Percentiles rank a stretch among this genome's conserved stretches.
These are phyloP conservation scores for Parastagonospora nodorum DNA, from an alignment of 2,329 filamentous ascomycete species.

Conservation along the genomic window DNA sequence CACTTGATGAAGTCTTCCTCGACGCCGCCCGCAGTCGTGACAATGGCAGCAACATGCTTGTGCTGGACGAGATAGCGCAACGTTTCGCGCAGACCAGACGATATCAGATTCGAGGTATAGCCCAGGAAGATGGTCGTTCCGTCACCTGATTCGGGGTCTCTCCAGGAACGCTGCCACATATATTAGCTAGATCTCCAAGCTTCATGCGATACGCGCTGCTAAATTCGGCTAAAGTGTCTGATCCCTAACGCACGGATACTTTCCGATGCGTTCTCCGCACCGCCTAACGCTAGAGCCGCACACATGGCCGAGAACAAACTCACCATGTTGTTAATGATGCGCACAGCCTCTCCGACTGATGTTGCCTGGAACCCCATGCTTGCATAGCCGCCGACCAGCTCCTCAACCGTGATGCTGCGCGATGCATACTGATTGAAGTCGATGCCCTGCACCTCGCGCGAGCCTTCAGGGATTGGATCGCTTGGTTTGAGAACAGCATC, in stretches of 20 bases:
- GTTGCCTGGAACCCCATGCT: slow-evolving; percentile 85
- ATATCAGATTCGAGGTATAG: slow-evolving; percentile 97
- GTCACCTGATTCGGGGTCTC: slow-evolving; percentile 76
- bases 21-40: slow-evolving; percentile 92
- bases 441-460: slow-evolving; percentile 84
- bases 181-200: slow-evolving; percentile 34
- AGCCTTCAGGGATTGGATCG: slow-evolving; percentile 75
- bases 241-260: slow-evolving; percentile 27
- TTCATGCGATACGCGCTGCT: slow-evolving; percentile 27
- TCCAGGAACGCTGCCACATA: slow-evolving; percentile 70
- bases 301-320: slow-evolving; percentile 25
- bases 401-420: slow-evolving; percentile 79
- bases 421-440: slow-evolving; percentile 85
- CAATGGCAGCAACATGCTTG: slow-evolving; percentile 87
- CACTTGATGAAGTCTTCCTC: slow-evolving; percentile 99
- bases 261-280: slow-evolving; percentile 26
- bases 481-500: slow-evolving; percentile 86
- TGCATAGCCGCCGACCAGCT: slow-evolving; percentile 80
- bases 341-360: slow-evolving; percentile 81
- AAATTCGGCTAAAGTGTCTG: slow-evolving; percentile 39
- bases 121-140: slow-evolving; percentile 94
- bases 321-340: slow-evolving; percentile 96
- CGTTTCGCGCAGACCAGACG: slow-evolving; percentile 88
- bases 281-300: slow-evolving; percentile 17
- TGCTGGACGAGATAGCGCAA: slow-evolving; percentile 93